These are phyloP conservation scores for Choanephora cucurbitarum DNA, from an alignment of 371 early-diverging fungal species.

Conservation along the genomic window DNA sequence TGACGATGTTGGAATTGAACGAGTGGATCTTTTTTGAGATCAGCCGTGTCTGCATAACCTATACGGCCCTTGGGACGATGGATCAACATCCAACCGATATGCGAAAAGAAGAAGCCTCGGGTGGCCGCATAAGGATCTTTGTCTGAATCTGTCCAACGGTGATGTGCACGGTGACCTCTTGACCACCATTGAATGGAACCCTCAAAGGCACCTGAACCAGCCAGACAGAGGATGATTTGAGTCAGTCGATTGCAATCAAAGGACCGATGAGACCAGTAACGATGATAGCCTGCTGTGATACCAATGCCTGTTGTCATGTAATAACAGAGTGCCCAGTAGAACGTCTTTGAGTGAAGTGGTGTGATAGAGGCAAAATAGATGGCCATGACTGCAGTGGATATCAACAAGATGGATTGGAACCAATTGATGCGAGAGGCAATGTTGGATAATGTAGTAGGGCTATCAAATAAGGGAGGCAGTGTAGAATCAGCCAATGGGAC, in stretches of 20 bases:
- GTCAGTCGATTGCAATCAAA: constrained; percentile 62
- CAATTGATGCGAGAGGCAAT: constrained; percentile 73
- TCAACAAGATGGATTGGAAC: constrained; percentile 75
- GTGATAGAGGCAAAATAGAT: constrained; percentile 77
- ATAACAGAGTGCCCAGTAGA: constrained; percentile 76
- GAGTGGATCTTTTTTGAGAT: constrained; percentile 77
- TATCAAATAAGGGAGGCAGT: constrained; percentile 57
- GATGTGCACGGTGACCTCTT: constrained; percentile 89
- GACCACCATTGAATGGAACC: constrained; percentile 89
- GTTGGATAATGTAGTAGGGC: constrained; percentile 51
- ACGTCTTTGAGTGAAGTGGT: constrained; percentile 65
- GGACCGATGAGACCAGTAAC: constrained; percentile 78
- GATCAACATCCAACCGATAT: constrained; percentile 91
- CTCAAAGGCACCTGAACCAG: constrained; percentile 77
- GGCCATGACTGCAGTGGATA: constrained; percentile 80
- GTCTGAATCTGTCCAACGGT: constrained; percentile 86
- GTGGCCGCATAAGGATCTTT: constrained; percentile 89
- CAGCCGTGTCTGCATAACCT: constrained; percentile 83
- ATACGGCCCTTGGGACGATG: constrained; percentile 69
- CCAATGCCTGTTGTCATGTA: constrained; percentile 80
- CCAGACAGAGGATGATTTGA: constrained; percentile 61
- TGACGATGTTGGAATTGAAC: constrained; percentile 83
- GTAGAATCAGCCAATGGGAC: constrained; percentile 34
- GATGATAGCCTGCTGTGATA: constrained; percentile 68
- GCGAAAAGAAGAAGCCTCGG: constrained; percentile 83